Evolutionary conservation across 1,284 basidiomycete species (phyloP).

Genomic region (Meira miltonrushii): DNA sequence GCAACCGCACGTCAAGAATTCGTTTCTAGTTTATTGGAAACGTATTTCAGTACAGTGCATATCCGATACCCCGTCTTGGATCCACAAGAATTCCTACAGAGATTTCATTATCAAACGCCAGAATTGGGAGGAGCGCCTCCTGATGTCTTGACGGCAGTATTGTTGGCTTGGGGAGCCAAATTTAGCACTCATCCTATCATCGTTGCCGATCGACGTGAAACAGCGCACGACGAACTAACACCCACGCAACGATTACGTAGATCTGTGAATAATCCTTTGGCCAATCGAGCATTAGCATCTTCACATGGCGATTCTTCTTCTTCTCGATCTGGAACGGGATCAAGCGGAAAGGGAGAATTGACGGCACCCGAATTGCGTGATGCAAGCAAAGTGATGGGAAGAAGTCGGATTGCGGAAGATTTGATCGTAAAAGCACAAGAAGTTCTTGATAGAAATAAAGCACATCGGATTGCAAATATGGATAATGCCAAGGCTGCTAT

Average conservation of each 20-base stretch:
- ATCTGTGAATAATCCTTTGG: neutral
- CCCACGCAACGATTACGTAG: constrained; percentile 9
- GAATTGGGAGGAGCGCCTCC: constrained; percentile 53
- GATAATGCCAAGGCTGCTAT: constrained; percentile 62
- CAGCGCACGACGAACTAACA: constrained; percentile 43
- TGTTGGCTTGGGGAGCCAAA: constrained; percentile 86
- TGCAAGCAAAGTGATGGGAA: constrained; percentile 53
- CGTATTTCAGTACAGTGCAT: constrained; percentile 39
- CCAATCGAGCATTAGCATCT: neutral
- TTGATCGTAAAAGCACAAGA: constrained; percentile 60
- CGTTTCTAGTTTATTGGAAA: constrained; percentile 34
- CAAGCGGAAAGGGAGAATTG: neutral
- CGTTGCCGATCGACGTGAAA: constrained; percentile 68
- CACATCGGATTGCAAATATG: constrained; percentile 69
- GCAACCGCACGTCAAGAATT: constrained; percentile 28
- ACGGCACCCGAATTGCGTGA: neutral
- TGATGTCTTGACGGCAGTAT: constrained; percentile 72
- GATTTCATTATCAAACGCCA: constrained; percentile 22
- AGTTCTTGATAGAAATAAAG: constrained; percentile 69
- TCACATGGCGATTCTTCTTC: neutral
- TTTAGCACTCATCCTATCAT: constrained; percentile 81
- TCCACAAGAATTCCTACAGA: constrained; percentile 24
- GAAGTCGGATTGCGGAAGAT: constrained; percentile 70
- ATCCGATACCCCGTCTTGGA: constrained; percentile 33
- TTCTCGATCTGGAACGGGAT: neutral